Evolutionary conservation across 2,329 filamentous ascomycete genomes (phyloP).

Genomic region (Helminthosporium solani): DNA sequence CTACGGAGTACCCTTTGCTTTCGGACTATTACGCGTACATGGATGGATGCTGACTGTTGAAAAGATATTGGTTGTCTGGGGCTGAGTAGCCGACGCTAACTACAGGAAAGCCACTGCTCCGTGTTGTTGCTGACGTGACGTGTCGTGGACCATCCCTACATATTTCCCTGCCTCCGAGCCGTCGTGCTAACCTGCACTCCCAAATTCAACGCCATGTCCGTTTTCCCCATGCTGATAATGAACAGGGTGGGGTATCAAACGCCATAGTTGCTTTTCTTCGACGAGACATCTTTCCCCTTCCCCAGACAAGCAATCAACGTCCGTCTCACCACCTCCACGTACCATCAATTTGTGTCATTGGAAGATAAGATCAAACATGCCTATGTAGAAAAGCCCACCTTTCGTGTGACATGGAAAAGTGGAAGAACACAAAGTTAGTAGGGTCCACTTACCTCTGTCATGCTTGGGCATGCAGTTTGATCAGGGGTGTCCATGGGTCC

Average conservation of each 20-base stretch:
- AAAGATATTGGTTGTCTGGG: conserved; percentile 4
- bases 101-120: neutral
- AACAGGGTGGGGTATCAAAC: neutral
- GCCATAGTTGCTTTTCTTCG: neutral
- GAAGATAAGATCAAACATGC: too few relatives aligned
- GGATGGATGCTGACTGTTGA: conserved; percentile 1
- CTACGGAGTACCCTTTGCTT: neutral
- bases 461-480: neutral
- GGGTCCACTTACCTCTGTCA: neutral
- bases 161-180: neutral
- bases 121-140: conserved; percentile 1
- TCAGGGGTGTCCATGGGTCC: neutral
- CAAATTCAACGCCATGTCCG: neutral
- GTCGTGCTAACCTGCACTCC: neutral
- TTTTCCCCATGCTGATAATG: neutral
- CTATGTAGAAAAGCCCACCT: neutral
- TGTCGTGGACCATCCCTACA: neutral
- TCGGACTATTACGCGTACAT: neutral
- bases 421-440: neutral
- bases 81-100: conserved; percentile 5
- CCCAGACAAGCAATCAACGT: too few relatives aligned
- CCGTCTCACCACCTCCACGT: too few relatives aligned
- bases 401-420: neutral
- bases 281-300: neutral
- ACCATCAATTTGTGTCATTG: too few relatives aligned